These are phyloP conservation scores for Zea luxurians DNA, from an alignment of 176 grass and related monocot genomes.

Conservation along the genomic window DNA sequence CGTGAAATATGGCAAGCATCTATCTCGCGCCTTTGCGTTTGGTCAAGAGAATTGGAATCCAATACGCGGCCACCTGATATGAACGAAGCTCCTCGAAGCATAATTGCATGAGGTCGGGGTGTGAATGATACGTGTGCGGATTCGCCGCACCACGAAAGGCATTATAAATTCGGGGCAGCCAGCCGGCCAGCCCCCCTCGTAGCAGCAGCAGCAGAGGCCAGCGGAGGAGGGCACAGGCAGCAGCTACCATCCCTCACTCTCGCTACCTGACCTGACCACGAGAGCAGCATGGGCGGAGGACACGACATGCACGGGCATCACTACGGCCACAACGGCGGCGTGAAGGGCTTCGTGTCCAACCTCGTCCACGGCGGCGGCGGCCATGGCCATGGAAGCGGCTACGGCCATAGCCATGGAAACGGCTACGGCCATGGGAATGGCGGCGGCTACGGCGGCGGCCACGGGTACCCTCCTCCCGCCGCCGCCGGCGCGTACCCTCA, in stretches of 20 bases:
- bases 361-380: constrained; percentile 29
- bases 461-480: constrained; percentile 34
- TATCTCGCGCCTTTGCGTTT: constrained; percentile 1
- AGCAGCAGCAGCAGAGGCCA: background rate
- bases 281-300: constrained; percentile 37
- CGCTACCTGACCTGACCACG: background rate
- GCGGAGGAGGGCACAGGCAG: no score
- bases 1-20: constrained; percentile 17
- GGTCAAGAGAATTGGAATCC: background rate
- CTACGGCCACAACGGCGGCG: constrained; percentile 30
- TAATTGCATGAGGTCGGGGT: background rate
- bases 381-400: no score
- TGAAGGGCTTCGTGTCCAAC: constrained; percentile 45
- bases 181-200: no score
- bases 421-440: background rate
- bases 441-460: background rate
- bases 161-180: constrained; percentile 21
- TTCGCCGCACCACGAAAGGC: constrained; percentile 23
- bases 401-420: background rate
- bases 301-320: constrained; percentile 38
- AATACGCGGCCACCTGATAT: background rate
- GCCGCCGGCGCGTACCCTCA: constrained; percentile 37
- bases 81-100: constrained; percentile 28
- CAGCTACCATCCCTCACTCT: no score
- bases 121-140: background rate